A percentile compares a stretch with the other conserved stretches of the same genome.
These are phyloP conservation scores for Cladosporium sp. DNA, from an alignment of 2,329 filamentous ascomycete species.

Conservation along the genomic window DNA sequence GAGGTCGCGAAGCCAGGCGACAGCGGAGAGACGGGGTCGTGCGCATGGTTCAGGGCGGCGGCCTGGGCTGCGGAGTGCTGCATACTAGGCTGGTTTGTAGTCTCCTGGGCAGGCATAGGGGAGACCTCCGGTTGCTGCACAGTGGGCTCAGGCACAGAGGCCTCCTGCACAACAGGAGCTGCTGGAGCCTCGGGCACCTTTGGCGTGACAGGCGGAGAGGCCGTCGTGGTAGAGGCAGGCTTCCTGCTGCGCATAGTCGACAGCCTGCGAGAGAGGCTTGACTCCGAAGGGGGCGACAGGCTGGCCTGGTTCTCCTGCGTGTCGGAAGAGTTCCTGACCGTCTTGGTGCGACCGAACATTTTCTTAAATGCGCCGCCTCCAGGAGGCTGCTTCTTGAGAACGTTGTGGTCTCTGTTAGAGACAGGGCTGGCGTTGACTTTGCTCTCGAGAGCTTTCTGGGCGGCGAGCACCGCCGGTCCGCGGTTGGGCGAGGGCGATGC, in stretches of 20 bases:
- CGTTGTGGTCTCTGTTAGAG: constrained; percentile 25
- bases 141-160: constrained; percentile 2
- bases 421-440: constrained; percentile 26
- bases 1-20: constrained; percentile 40
- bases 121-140: not conserved
- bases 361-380: constrained; percentile 51
- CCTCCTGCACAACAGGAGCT: constrained; percentile 9
- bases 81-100: not conserved
- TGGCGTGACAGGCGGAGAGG: not conserved
- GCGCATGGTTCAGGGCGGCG: not conserved
- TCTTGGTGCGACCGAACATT: constrained; percentile 57
- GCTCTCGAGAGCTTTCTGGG: constrained; percentile 25
- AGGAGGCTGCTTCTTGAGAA: constrained; percentile 36
- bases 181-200: constrained; percentile 18
- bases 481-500: constrained; percentile 24
- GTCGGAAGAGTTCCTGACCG: constrained; percentile 41
- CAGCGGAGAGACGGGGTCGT: constrained; percentile 19
- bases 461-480: constrained; percentile 25
- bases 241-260: constrained; percentile 37
- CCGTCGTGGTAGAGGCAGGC: constrained; percentile 11
- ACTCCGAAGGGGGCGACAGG: constrained; percentile 26
- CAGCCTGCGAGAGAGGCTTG: constrained; percentile 33
- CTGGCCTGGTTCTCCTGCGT: constrained; percentile 35
- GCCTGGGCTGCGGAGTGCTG: not conserved
- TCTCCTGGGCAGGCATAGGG: not conserved